Base-by-base conservation (phyloP, 2,329 filamentous ascomycete species). In the Ceratocystis alfenasii region DNA sequence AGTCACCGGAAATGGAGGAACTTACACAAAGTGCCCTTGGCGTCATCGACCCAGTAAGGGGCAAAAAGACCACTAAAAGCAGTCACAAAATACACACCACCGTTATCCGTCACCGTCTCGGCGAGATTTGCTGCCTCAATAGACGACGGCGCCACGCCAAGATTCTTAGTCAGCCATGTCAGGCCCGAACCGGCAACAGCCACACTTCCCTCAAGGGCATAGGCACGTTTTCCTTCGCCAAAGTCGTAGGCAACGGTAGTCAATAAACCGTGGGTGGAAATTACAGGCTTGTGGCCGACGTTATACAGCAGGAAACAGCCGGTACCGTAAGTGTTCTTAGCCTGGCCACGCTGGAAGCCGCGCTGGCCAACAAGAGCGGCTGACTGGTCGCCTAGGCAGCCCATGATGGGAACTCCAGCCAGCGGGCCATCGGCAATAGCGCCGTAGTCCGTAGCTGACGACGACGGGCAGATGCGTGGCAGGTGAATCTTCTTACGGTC, bases 1-100 rank as follows among this genome's bases (percentile, higher is more conserved):
- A 41, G 12, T 41, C 8, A 12, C 36, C 10, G 36, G 36, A 15
- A 15, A 41, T 41, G 36, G 10, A 7, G 20, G 46, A 60, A 78
- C 81, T 76, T 78, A 86, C 83, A 92, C 66, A 94, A 84, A 4
- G 91, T 95, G 67, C 91, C 91, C 74, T 91, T 88, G 22, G 90
- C 90, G 76, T 95, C 89, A 73, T 95, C 90, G 68, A 95, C 93
- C 91, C 91, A 96, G 75, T 96, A 95, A 0, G 91, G 91, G 0
- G 91, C 91, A 73, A 95, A 95, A 2, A 96, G 81, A 65, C 91
- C 91, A 74, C 87, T 91, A 74, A 96, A 96, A 1, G 91, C 91
- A 2, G 91, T 95, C 68, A 96, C 91, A 71, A 96, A 86, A 20
- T 92, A 84, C 65, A 91, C 87, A 6, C 91, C 91, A 65, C 90